Base-by-base conservation (phyloP, 106 monocot genomes). In the Allium cepa region DNA sequence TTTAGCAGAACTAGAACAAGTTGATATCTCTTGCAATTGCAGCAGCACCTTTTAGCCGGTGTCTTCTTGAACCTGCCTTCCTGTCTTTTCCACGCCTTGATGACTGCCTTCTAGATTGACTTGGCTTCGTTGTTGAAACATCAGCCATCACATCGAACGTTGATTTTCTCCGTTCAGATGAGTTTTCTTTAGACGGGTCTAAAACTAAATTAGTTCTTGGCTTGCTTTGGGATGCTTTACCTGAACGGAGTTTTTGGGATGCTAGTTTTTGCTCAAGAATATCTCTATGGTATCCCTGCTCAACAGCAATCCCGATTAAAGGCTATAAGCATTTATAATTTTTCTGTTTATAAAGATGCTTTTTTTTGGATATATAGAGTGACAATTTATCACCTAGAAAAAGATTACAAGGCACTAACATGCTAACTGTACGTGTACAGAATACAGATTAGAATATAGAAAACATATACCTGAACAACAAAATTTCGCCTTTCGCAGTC, bases 401-500 rank as follows among this genome's bases (percentile, higher is more conserved):
- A 36, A 36, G 36, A 36, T 36, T 36, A 36, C 36, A 36, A 36
- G 36, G 36, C 36, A 36, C 36, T 36, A 5, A 36, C 36, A 36
- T 36, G 36, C 3, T 36, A 36, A 1, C 36, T 36, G 36, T 36
- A 1, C 26, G 36, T 2, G 63, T 47, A 47, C 46, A 63, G 36
- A 13, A 63, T 47, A 63, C n/a, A 36, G 63, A 8, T 63, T 11
- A 8, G 17, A 13, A 63, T 46, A 63, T 13, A 65, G 17, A 49
- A 49, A 18, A 5, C 9, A 53, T 46, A 56, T 83, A 93, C 92
- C 97, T 99, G 97, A 72, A 99, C 67, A 22, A 99, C 97, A 50
- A 99, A 99, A 74, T 99, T 87, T 11, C 92, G 97, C 48, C 92
- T 82, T 83, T 99, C 97, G 60, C 92, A 99, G 53, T 99, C 92